A percentile compares a stretch with the other conserved stretches of the same genome.
These are phyloP conservation scores for Aspergillus carlsbadensis DNA, from an alignment of 495 filamentous ascomycete genomes.

Conservation along the genomic window DNA sequence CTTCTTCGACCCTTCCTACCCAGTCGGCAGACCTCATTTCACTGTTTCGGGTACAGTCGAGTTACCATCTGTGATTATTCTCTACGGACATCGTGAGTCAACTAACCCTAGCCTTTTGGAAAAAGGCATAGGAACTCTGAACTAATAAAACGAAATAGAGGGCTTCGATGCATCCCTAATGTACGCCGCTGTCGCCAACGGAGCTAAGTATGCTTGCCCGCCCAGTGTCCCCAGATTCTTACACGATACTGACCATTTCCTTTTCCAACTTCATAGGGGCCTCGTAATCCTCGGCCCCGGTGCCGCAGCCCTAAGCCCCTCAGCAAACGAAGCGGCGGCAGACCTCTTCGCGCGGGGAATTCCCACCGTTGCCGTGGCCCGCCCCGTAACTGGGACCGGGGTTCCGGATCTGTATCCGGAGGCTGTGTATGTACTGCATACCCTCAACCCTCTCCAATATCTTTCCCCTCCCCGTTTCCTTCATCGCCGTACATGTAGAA, in stretches of 20 bases:
- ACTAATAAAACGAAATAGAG: too few relatives aligned
- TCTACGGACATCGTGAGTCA: conserved; percentile 2
- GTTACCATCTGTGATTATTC: not conserved
- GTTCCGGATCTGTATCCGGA: not conserved
- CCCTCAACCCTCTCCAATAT: too few relatives aligned
- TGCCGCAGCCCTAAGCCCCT: not conserved
- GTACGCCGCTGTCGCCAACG: conserved; percentile 3
- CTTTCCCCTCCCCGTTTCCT: not conserved
- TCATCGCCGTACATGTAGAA: too few relatives aligned
- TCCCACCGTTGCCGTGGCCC: not conserved
- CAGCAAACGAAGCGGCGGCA: not conserved
- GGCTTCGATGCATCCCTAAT: not conserved
- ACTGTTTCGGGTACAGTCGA: not conserved
- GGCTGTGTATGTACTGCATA: not conserved
- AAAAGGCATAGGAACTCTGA: too few relatives aligned
- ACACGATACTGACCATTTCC: too few relatives aligned
- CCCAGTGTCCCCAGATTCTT: not conserved
- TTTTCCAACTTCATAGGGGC: not conserved
- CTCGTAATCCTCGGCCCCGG: not conserved
- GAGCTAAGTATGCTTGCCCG: conserved; percentile 3
- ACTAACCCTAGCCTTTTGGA: too few relatives aligned
- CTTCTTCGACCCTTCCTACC: not conserved
- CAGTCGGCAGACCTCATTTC: not conserved
- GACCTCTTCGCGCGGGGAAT: not conserved
- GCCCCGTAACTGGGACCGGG: not conserved